Base-by-base conservation (phyloP, 495 filamentous ascomycete species). In the Ascodesmis nigricans region DNA sequence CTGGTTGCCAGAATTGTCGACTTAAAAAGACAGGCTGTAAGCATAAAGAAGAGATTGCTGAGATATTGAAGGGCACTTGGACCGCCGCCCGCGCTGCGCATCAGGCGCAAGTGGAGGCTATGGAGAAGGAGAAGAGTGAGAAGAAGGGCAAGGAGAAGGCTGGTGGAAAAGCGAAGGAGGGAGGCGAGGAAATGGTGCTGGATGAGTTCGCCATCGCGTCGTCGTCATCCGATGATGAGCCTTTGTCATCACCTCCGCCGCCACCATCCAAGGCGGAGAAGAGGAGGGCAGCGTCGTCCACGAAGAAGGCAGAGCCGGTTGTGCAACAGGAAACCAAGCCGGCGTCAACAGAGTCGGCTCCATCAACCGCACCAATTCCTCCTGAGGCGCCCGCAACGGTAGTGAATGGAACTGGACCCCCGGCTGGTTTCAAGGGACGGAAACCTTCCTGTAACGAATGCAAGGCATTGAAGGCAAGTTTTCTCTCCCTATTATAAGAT, bases 21-120 rank as follows among this genome's bases (percentile, higher is more conserved):
- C 35, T 45, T 8, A 50, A 50, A 31, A 50, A 50, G 32, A 50
- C 47, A 6, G 47, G 47, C 3, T 50, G 47, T 19, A 50, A 50
- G 13, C 47, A 50, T 23, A 50, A 50, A 28, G 38, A 42, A 10
- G 47, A 50, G 11, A 50, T 50, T 11, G 23, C 23, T 11, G 23
- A 25, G 23, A 25, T 25, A 6, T 25, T 25, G 23, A 25, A 25
- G 23, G 23, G 23, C 6, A 25, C 23, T 6, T 25, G 23, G 23
- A 25, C 23, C 6, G 23, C 6, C 23, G 6, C 23, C 11, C 11
- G 23, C 23, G 23, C 6, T 25, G 23, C 6, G 6, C 6, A 25
- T 25, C 23, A 25, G 23, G 23, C n/a, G n/a, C n/a, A 25, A 25
- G 11, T 6, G 23, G 6, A 6, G 11, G 23, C 23, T 25, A 25